A percentile compares a stretch with the other conserved stretches of the same genome.
Evolutionary conservation across 805 yeast species (phyloP).

Genomic region (Tetrapisispora taiwanensis): DNA sequence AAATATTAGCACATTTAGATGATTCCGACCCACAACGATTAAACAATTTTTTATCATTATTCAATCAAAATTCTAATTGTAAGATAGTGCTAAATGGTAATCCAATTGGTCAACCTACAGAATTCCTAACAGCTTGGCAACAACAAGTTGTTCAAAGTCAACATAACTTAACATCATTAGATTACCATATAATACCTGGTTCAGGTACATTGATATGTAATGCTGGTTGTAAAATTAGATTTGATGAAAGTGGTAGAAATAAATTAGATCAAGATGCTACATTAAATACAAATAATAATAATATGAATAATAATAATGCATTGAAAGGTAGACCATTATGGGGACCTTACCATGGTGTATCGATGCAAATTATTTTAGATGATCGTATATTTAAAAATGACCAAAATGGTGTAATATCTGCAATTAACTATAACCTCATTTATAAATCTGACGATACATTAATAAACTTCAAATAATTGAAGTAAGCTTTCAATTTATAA

Average conservation of each 20-base stretch:
- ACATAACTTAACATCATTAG: slow-evolving; percentile 55
- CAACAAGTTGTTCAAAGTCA: slow-evolving; percentile 35
- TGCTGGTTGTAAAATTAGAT: slow-evolving; percentile 50
- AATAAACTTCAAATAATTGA: slow-evolving; percentile 11
- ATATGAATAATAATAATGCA: slow-evolving; percentile 7
- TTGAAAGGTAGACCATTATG: slow-evolving; percentile 40
- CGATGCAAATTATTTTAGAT: slow-evolving; percentile 46
- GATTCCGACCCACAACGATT: slow-evolving; percentile 25
- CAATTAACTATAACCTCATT: slow-evolving; percentile 57
- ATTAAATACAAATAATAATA: slow-evolving; percentile 19
- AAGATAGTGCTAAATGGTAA: slow-evolving; percentile 25
- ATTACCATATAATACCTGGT: slow-evolving; percentile 60
- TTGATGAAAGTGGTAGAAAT: slow-evolving; percentile 67
- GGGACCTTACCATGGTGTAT: slow-evolving; percentile 66
- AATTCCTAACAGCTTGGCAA: slow-evolving; percentile 26
- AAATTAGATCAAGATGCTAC: slow-evolving; percentile 57
- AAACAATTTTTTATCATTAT: slow-evolving; percentile 21
- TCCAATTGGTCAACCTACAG: slow-evolving; percentile 24
- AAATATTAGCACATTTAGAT: slow-evolving; percentile 28
- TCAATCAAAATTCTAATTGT: slow-evolving; percentile 15
- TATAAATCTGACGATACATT: slow-evolving; percentile 48
- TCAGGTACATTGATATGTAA: slow-evolving; percentile 44
- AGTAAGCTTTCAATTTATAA: too few species aligned
- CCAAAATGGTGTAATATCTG: slow-evolving; percentile 35
- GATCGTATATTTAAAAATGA: slow-evolving; percentile 33